Evolutionary conservation across 495 filamentous ascomycete species (phyloP), one percentile per base, ranked within the genome.

Genomic region (Chaetomium fimeti): DNA sequence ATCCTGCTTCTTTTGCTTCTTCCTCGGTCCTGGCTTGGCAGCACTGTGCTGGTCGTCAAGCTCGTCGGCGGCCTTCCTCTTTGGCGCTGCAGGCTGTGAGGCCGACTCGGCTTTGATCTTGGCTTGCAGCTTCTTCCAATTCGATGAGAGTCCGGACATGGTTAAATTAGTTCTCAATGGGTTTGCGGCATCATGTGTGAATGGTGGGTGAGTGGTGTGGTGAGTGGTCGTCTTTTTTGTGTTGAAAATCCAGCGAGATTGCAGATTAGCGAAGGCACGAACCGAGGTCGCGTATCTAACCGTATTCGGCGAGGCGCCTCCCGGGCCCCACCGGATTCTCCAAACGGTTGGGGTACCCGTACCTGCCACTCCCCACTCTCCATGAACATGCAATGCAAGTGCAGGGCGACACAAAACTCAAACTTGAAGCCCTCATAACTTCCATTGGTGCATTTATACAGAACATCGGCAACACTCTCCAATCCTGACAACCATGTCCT

Each of bases 41-140:
- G 32, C 32, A 11, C 32, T 11, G 32, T 5, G 5, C 68, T 64
- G 36, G 76, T 48, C 16, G 77, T 74, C 1, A 75, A 81, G 2
- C 52, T 27, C 5, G 18, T n/a, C 24, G 54, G 57, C 58, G 47
- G 48, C 42, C 22, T 74, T 66, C 62, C 62, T 53, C 22, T 69
- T 77, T 43, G 58, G 51, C 9, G 51, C 52, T 51, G 71, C 56
- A 11, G 70, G 70, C 3, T 73, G 66, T 5, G 58, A 40, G 45
- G 80, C 78, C 7, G 78, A 74, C 38, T 86, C 79, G 57, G 83
- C 78, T 67, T 87, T 84, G 59, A 90, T 76, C 42, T 81, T 82
- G 64, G 77, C 83, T 80, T 90, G 87, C 62, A 91, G 81, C 75
- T 86, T 90, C 71, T 89, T 88, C 88, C 88, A 91, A 77, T 92